Percentiles rank a stretch among this genome's conserved stretches.
Conservation (phyloP, 2,329 filamentous ascomycete genomes). For the Pestalotiopsis sp. region DNA sequence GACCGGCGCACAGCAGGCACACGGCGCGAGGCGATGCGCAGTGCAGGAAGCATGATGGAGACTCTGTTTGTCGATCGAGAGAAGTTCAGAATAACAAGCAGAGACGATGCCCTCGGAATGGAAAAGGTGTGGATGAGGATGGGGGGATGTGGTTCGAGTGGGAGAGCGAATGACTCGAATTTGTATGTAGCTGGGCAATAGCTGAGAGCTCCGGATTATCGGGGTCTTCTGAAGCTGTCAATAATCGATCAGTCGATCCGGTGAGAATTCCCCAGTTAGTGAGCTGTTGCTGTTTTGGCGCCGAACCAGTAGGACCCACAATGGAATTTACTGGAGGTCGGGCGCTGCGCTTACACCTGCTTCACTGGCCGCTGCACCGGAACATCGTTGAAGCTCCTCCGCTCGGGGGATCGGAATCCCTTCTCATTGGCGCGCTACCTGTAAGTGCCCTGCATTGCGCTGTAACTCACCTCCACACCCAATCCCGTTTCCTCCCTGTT, state of each 20-base stretch:
- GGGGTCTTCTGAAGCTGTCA: not conserved
- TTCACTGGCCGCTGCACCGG: not conserved
- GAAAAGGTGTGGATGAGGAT: not conserved
- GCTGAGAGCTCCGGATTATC: constrained; percentile 4
- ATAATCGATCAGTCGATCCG: not conserved
- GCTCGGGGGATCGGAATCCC: constrained; percentile 2
- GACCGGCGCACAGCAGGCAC: constrained; percentile 37
- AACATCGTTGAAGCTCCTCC: constrained; percentile 5
- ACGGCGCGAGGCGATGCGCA: constrained; percentile 55
- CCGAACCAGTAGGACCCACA: not conserved
- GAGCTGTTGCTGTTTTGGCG: not conserved
- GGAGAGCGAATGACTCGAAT: constrained; percentile 2
- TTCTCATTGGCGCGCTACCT: constrained; percentile 3
- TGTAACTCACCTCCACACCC: not conserved
- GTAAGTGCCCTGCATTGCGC: not conserved
- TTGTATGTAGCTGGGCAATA: not conserved
- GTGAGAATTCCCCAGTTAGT: not conserved
- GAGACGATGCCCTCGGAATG: not conserved
- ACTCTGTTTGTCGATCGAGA: not conserved
- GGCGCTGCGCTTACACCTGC: not conserved
- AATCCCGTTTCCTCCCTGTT: not conserved
- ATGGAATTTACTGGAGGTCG: not conserved
- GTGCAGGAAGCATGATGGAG: constrained; percentile 57
- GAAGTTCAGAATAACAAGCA: not conserved
- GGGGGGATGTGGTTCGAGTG: not conserved